These are phyloP conservation scores for Salinomyces thailandicus DNA, from an alignment of 2,329 filamentous ascomycete species.

Conservation along the genomic window DNA sequence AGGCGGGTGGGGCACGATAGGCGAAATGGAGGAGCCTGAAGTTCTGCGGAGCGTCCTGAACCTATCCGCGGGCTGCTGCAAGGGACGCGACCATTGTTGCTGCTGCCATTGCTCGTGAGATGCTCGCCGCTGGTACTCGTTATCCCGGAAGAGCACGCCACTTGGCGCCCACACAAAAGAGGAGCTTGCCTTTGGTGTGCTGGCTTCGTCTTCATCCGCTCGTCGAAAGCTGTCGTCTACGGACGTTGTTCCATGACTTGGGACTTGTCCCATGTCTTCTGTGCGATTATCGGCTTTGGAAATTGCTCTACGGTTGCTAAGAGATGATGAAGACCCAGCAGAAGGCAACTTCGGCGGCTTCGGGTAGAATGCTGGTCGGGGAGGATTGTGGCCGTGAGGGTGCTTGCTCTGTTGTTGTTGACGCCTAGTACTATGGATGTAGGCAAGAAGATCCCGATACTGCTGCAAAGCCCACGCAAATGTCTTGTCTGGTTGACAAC, in stretches of 20 bases:
- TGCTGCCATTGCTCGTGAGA: conserved; percentile 14
- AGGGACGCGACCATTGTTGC: conserved; percentile 4
- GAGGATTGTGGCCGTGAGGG: conserved; percentile 29
- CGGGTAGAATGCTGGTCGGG: conserved; percentile 50
- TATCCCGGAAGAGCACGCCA: conserved; percentile 13
- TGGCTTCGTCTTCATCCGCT: neutral
- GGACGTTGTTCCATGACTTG: too few relatives aligned
- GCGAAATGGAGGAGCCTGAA: conserved; percentile 25
- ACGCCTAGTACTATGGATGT: conserved; percentile 37
- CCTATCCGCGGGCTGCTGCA: conserved; percentile 8
- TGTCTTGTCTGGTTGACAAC: conserved; percentile 33
- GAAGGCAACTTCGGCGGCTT: conserved; percentile 50
- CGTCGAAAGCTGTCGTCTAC: neutral
- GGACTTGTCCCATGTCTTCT: too few relatives aligned
- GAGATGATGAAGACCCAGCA: conserved; percentile 31
- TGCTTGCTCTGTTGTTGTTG: conserved; percentile 28
- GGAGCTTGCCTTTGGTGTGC: neutral
- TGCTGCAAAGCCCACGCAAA: conserved; percentile 38
- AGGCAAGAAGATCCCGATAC: conserved; percentile 40
- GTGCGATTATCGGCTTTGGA: too few relatives aligned
- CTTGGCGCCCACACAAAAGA: conserved; percentile 9
- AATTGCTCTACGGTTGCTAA: neutral
- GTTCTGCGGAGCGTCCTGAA: conserved; percentile 18
- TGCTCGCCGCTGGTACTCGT: conserved; percentile 14
- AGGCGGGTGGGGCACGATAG: conserved; percentile 22